Conservation (phyloP, 116 monocot genomes). For the Dioscorea cayenensis region DNA sequence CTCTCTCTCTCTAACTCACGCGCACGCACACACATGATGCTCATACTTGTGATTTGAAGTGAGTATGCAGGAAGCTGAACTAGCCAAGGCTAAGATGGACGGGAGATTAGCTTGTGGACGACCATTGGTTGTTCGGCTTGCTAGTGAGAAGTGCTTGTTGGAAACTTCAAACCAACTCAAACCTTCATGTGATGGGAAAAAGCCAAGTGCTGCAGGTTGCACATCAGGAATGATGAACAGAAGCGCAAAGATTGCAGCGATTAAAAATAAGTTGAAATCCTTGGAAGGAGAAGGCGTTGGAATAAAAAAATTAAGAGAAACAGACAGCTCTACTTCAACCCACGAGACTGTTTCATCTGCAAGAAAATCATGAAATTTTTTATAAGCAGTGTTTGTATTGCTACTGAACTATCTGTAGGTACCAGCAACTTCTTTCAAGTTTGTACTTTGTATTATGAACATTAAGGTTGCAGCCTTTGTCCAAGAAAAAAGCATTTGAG, state of each 20-base stretch:
- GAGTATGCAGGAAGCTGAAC: slow-evolving; percentile 93
- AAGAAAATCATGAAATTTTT: not conserved
- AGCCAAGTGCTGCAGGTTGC: slow-evolving; percentile 14
- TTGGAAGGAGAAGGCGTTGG: slow-evolving; percentile 55
- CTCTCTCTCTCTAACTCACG: not conserved
- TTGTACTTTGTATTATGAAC: too few relatives aligned
- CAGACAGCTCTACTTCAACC: not conserved
- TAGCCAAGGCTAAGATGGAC: slow-evolving; percentile 77
- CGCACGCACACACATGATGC: not conserved
- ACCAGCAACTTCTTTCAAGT: too few relatives aligned
- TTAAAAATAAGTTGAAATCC: slow-evolving; percentile 72
- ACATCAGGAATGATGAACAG: slow-evolving; percentile 30
- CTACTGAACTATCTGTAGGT: not conserved
- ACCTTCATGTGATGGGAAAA: slow-evolving; percentile 24
- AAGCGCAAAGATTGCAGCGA: slow-evolving; percentile 72
- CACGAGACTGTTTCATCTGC: not conserved
- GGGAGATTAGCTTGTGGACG: slow-evolving; percentile 73
- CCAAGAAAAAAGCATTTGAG: too few relatives aligned
- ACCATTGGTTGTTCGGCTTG: slow-evolving; percentile 75
- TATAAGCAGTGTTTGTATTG: not conserved
- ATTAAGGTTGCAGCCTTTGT: too few relatives aligned
- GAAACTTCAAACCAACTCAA: slow-evolving; percentile 15
- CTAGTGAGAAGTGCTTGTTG: slow-evolving; percentile 46
- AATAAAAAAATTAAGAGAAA: slow-evolving; percentile 45
- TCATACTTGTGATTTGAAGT: slow-evolving; percentile 77